phyloP scores from a whole-genome alignment of 2,329 filamentous ascomycete species.

The Monosporascus sp. region DNA sequence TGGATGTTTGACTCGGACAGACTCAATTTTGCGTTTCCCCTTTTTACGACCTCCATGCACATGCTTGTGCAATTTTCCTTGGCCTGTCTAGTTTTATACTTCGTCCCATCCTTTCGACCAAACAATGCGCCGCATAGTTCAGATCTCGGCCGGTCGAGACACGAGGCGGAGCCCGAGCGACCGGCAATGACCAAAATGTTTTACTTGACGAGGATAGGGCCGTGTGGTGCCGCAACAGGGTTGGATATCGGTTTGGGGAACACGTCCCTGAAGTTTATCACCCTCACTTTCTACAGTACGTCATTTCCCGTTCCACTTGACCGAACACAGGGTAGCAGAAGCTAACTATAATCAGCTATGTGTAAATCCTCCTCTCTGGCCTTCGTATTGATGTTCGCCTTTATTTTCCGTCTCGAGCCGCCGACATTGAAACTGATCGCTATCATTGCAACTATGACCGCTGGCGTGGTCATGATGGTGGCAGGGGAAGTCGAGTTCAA shows the following conservation, averaged over 20 bases:
- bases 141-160: conserved; percentile 45
- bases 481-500: conserved; percentile 91
- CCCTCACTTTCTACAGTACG: conserved; percentile 89
- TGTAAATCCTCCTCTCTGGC: conserved; percentile 96
- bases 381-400: conserved; percentile 93
- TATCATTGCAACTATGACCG: conserved; percentile 88
- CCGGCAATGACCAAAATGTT: conserved; percentile 83
- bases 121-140: conserved; percentile 40
- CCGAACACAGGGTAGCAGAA: conserved; percentile 3
- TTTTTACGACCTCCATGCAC: conserved; percentile 92
- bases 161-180: conserved; percentile 48
- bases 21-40: conserved; percentile 86
- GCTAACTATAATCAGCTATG: conserved; percentile 60
- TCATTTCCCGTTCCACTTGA: conserved; percentile 8
- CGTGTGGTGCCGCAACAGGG: conserved; percentile 87
- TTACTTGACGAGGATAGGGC: conserved; percentile 86
- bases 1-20: conserved; percentile 94
- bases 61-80: conserved; percentile 93
- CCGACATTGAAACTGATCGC: conserved; percentile 80
- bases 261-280: conserved; percentile 92
- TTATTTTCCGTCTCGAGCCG: conserved; percentile 84
- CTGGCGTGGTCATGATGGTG: conserved; percentile 96
- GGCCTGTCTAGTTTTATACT: conserved; percentile 70
- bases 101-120: conserved; percentile 79
- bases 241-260: conserved; percentile 96